Evolutionary conservation across 495 filamentous ascomycete species (phyloP), one percentile per base, ranked within the genome.

Genomic region (Parachaetomium inaequale): DNA sequence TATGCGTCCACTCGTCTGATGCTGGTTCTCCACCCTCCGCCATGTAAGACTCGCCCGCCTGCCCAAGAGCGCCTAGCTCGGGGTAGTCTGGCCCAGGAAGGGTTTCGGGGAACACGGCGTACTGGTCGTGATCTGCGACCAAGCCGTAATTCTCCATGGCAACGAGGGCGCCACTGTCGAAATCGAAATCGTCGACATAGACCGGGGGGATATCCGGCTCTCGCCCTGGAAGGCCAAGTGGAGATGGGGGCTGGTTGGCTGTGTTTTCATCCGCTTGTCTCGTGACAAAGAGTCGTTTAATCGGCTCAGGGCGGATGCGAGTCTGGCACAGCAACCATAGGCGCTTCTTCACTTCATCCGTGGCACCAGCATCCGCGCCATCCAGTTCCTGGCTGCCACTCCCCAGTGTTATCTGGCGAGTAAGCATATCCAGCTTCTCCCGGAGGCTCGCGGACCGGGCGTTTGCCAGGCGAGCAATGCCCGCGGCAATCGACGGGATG

Each of bases 291-390:
- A n/a, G 29, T 3, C 19, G 40, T 50, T 68, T 51, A 28, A 58
- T 51, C 7, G 60, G 63, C 2, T 63, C 64, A 6, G 52, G 55
- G 7, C 50, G 63, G 52, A 73, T 70, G 7, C 19, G 47, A 17
- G 67, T 70, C 31, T 72, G 71, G 43, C 71, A 73, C 19, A 65
- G 32, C 15, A 42, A 23, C 71, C 71, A 73, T 25, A 73, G 26
- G 12, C 57, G 43, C 28, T 59, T 62, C 28, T 36, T 42, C 11
- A 67, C 29, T 40, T 65, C 65, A 15, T 56, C 34, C 2, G n/a
- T 42, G 10, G 38, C 25, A 11, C 50, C 40, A 7, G 54, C 31
- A 14, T 65, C 51, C 5, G 15, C 4, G 11, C 58, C 43, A 10
- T 8, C 21, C 5, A 38, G 17, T 14, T 49, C 12, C 8, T 15